Percentiles rank a stretch among this genome's conserved stretches.
These are phyloP conservation scores for Termitomyces sp. DNA, from an alignment of 768 basidiomycete species.

Conservation along the genomic window DNA sequence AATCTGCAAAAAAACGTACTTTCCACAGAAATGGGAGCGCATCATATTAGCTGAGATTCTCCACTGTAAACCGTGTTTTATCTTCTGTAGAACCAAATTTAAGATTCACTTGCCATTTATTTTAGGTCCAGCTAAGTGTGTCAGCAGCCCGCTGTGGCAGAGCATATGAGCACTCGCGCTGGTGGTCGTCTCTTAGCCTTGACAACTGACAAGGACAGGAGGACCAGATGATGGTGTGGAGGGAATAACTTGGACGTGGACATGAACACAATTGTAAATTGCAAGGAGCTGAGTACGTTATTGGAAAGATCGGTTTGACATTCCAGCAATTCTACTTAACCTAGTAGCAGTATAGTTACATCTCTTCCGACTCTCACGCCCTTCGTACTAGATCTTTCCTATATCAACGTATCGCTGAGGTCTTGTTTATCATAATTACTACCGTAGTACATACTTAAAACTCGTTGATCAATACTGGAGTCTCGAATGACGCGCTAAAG, in stretches of 20 bases:
- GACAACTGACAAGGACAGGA: neutral
- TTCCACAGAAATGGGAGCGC: slow-evolving; percentile 69
- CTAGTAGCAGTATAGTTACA: too few relatives aligned
- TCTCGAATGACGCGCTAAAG: slow-evolving; percentile 56
- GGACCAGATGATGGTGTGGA: neutral
- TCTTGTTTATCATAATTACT: too few relatives aligned
- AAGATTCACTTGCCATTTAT: slow-evolving; percentile 41
- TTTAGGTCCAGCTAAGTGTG: slow-evolving; percentile 60
- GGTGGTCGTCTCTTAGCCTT: slow-evolving; percentile 7
- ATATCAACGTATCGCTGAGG: too few relatives aligned
- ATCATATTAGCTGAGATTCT: slow-evolving; percentile 51
- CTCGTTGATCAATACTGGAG: too few relatives aligned
- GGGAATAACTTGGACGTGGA: neutral
- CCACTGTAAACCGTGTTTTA: slow-evolving; percentile 45
- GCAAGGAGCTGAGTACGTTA: neutral
- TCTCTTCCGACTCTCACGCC: too few relatives aligned
- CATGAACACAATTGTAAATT: too few relatives aligned
- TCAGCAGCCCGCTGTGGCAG: slow-evolving; percentile 55
- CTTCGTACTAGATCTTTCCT: too few relatives aligned
- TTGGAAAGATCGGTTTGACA: neutral
- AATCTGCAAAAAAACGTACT: slow-evolving; percentile 30
- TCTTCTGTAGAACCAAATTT: slow-evolving; percentile 67
- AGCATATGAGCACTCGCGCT: slow-evolving; percentile 53
- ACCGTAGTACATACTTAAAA: too few relatives aligned
- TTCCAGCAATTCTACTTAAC: too few relatives aligned